Evolutionary conservation across 257 asterid species (phyloP), one percentile per base, ranked within the genome.

Genomic region (Plantago ovata): DNA sequence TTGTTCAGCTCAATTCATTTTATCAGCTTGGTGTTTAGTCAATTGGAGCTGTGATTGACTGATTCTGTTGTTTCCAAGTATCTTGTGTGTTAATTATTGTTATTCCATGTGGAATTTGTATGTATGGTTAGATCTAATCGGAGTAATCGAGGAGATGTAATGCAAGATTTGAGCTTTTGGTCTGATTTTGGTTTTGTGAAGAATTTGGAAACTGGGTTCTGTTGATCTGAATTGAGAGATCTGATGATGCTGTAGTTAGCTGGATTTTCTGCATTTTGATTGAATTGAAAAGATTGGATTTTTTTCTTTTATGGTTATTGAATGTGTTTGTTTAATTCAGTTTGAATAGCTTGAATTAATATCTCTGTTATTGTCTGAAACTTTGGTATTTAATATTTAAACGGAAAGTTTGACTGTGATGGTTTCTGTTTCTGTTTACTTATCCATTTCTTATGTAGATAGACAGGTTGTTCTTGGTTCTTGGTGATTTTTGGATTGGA

Each of bases 191-290:
- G 54, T n/a, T 16, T 69, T 64, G 19, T 48, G 46, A 39, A 56
- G 49, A 60, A 58, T 72, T 72, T 45, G 38, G 42, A 55, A 51
- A 21, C 28, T 67, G 68, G 70, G 67, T 56, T 45, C 52, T 57
- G 41, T 64, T 82, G 82, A 79, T 82, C 86, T 74, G 77, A 74
- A 70, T 58, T 46, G 10, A 38, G 81, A 78, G 88, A 81, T 81
- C 81, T 78, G 67, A 16, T 77, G 67, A 9, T 16, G 13, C 13
- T 7, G 32, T 18, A 1, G 64, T 72, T 48, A 41, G 20, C 52
- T 52, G 68, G 52, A 48, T 48, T 71, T 62, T 65, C 43, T 60
- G 66, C 72, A 63, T 69, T 68, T 63, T 20, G 63, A 61, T 76
- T 74, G 83, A 68, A 78, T 55, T 48, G 10, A n/a, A 13, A 62